phyloP scores from a whole-genome alignment of 2,329 filamentous ascomycete species.

The Metarhizium brunneum region DNA sequence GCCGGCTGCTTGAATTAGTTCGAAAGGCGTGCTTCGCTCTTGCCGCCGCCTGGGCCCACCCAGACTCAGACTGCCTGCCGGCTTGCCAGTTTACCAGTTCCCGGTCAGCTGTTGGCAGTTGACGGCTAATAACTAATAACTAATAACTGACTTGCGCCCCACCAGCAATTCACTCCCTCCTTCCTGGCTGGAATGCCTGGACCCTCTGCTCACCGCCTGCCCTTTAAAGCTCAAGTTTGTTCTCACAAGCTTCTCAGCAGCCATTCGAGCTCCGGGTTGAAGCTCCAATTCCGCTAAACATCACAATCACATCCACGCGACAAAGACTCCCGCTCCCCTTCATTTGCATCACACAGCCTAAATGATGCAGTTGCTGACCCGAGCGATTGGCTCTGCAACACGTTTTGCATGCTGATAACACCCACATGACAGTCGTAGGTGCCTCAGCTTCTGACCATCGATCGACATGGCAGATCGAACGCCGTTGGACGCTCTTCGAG shows the following conservation, averaged over 20 bases:
- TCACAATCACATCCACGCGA: not conserved
- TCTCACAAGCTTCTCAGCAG: not conserved
- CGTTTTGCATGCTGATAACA: slow-evolving; percentile 1
- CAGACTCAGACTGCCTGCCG: too few relatives aligned
- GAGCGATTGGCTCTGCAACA: not conserved
- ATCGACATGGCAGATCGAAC: slow-evolving; percentile 16
- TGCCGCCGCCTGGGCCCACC: too few relatives aligned
- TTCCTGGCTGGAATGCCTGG: too few relatives aligned
- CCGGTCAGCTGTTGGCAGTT: not conserved
- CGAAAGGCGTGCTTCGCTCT: too few relatives aligned
- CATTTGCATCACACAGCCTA: not conserved
- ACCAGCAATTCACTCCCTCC: too few relatives aligned
- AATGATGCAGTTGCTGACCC: not conserved
- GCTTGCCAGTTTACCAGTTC: too few relatives aligned
- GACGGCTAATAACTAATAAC: not conserved
- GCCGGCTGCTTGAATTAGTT: too few relatives aligned
- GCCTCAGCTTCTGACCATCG: not conserved
- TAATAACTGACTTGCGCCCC: not conserved
- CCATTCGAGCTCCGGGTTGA: not conserved
- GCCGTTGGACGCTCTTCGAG: slow-evolving; percentile 13
- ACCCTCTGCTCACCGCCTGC: slow-evolving; percentile 2
- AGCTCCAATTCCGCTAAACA: not conserved
- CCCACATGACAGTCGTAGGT: not conserved
- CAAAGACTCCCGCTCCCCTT: not conserved
- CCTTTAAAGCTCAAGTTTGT: not conserved